A percentile compares a stretch with the other conserved stretches of the same genome.
Evolutionary conservation across 164 flowering plant species (phyloP).

Genomic region (Taxillus chinensis): DNA sequence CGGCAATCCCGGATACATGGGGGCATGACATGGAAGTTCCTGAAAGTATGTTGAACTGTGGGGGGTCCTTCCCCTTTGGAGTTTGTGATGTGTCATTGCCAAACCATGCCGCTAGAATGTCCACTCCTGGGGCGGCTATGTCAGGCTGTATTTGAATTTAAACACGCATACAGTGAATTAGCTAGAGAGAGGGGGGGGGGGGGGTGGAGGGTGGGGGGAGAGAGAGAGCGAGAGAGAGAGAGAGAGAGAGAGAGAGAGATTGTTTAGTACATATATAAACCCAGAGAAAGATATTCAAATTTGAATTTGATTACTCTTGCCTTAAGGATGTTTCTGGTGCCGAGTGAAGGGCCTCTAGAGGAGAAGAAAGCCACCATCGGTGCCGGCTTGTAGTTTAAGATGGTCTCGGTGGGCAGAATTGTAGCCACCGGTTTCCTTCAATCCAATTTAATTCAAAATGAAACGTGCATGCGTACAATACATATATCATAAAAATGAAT

Average conservation of each 20-base stretch:
- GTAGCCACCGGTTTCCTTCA: conserved; percentile 51
- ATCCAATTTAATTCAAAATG: too few relatives aligned
- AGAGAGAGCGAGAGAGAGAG: not conserved
- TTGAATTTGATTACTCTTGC: conserved; percentile 18
- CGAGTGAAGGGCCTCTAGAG: conserved; percentile 56
- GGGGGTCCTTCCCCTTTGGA: conserved; percentile 33
- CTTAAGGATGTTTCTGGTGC: conserved; percentile 56
- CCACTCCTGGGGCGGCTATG: conserved; percentile 77
- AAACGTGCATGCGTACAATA: too few relatives aligned
- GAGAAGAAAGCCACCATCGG: conserved; percentile 60
- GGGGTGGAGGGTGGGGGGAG: too few relatives aligned
- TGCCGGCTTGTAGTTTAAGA: conserved; percentile 42
- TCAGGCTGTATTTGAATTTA: conserved; percentile 55
- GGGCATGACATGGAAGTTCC: conserved; percentile 95
- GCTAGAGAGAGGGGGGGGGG: too few relatives aligned
- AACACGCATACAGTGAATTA: too few relatives aligned
- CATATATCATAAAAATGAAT: too few relatives aligned
- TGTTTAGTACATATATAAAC: not conserved
- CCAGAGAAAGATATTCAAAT: not conserved
- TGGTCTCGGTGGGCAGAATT: conserved; percentile 38
- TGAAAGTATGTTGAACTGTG: conserved; percentile 48
- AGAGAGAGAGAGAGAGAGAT: not conserved
- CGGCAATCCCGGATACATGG: conserved; percentile 72
- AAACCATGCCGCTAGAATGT: conserved; percentile 74
- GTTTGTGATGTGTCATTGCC: conserved; percentile 29